These are phyloP conservation scores for Teratosphaeria nubilosa DNA, from an alignment of 2,329 filamentous ascomycete species.

Conservation along the genomic window DNA sequence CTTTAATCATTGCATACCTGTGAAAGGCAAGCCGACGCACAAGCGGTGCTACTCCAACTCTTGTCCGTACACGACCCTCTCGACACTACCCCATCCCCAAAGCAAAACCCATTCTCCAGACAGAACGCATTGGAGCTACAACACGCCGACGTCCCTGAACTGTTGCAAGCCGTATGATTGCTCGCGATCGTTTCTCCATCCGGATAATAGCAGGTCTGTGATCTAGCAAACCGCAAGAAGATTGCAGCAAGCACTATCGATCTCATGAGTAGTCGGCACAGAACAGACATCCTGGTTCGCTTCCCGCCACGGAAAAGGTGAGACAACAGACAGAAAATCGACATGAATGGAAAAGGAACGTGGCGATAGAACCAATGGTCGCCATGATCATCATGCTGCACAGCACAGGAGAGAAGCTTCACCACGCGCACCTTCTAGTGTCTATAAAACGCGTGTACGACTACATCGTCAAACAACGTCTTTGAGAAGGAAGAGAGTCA, in stretches of 20 bases:
- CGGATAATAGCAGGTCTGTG: conserved; percentile 20
- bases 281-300: not conserved
- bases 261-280: not conserved
- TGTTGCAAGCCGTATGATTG: conserved; percentile 16
- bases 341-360: not conserved
- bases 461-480: not conserved
- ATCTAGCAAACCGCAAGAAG: not conserved
- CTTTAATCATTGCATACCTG: conserved; percentile 10
- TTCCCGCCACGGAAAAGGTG: not conserved
- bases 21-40: conserved; percentile 20
- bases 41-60: conserved; percentile 20
- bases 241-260: not conserved
- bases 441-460: not conserved
- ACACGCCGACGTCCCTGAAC: conserved; percentile 14
- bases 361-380: not conserved
- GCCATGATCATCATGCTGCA: not conserved
- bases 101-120: conserved; percentile 24
- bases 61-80: conserved; percentile 24
- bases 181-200: conserved; percentile 16
- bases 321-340: too few relatives aligned
- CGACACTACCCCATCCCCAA: conserved; percentile 19
- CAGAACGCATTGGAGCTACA: conserved; percentile 21
- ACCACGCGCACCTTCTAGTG: not conserved
- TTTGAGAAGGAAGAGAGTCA: not conserved
- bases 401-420: not conserved